phyloP scores from a whole-genome alignment of 2,329 filamentous ascomycete species.

The Phialemoniopsis sp. region DNA sequence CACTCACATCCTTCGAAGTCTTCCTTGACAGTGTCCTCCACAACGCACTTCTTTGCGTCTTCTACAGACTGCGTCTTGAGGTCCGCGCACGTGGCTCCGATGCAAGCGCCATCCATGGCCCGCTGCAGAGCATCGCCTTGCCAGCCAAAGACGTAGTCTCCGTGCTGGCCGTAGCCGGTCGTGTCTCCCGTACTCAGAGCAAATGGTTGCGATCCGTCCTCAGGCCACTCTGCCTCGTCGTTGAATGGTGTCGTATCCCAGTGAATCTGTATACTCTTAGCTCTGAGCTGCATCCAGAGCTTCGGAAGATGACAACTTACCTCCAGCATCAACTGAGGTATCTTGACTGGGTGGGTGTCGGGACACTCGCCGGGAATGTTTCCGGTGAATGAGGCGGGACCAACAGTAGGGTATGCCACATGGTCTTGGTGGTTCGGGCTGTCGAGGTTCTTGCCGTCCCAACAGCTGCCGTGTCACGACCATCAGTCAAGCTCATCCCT shows the following conservation, averaged over 20 bases:
- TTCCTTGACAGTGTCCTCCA: conserved; percentile 23
- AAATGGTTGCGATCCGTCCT: conserved; percentile 11
- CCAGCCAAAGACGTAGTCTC: conserved; percentile 19
- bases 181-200: conserved; percentile 6
- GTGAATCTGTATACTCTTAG: conserved; percentile 17
- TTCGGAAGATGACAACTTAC: too few relatives aligned
- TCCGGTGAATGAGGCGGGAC: conserved; percentile 32
- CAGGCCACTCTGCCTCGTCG: conserved; percentile 13
- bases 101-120: conserved; percentile 35
- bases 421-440: conserved; percentile 36
- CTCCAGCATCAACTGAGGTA: conserved; percentile 2
- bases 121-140: conserved; percentile 29
- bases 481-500: too few relatives aligned
- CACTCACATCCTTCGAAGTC: conserved; percentile 30
- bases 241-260: conserved; percentile 31
- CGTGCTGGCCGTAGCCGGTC: conserved; percentile 15
- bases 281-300: not conserved
- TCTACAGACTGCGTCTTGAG: conserved; percentile 27
- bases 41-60: conserved; percentile 19
- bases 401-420: conserved; percentile 32
- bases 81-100: conserved; percentile 28
- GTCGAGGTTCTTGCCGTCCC: conserved; percentile 38
- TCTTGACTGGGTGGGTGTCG: conserved; percentile 20
- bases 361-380: conserved; percentile 22
- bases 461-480: too few relatives aligned